Conservation (phyloP, 169 alveolate genomes). For the Sarcocystis neurona region DNA sequence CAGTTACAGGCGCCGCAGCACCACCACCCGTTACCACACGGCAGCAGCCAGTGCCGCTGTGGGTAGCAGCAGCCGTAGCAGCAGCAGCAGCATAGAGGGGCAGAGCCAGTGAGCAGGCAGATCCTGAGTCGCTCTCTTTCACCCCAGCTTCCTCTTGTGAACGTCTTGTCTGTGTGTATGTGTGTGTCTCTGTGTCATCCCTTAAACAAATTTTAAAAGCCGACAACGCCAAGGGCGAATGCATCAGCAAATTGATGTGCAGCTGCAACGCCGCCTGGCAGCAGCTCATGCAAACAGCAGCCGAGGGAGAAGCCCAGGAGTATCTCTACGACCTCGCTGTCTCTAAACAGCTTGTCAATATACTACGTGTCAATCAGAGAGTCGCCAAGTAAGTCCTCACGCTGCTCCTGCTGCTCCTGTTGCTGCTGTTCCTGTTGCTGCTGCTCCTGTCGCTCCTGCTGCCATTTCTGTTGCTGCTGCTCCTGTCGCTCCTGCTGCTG, state of each 20-base stretch:
- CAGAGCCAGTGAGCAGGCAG: too few relatives aligned
- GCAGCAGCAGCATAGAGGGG: too few relatives aligned
- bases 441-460: neutral
- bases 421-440: neutral
- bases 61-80: too few relatives aligned
- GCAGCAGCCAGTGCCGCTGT: too few relatives aligned
- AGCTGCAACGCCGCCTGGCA: constrained; percentile 15
- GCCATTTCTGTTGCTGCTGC: neutral
- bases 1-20: neutral
- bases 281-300: constrained; percentile 16
- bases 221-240: neutral
- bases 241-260: constrained; percentile 42
- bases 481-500: neutral
- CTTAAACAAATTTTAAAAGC: constrained; percentile 11
- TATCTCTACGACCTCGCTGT: constrained; percentile 16
- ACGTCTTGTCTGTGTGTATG: neutral
- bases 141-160: neutral
- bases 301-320: neutral
- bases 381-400: constrained; percentile 43
- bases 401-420: neutral
- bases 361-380: constrained; percentile 47
- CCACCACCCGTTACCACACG: neutral
- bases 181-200: neutral
- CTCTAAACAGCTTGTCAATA: constrained; percentile 42
- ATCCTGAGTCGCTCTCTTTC: neutral